Conservation (phyloP, 495 filamentous ascomycete genomes). For the Neurospora africana region DNA sequence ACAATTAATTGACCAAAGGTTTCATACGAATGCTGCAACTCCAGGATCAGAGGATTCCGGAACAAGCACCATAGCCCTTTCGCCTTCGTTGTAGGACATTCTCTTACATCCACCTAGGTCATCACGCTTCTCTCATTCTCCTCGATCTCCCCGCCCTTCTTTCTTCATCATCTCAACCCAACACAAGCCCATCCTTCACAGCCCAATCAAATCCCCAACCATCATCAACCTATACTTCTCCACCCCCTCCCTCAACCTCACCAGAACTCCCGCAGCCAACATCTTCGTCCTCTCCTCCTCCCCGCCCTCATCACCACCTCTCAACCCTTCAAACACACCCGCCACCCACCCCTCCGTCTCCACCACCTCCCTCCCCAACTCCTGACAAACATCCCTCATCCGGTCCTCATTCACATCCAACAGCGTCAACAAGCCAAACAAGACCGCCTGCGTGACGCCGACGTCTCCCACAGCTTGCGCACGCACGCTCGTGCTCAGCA, state of each 20-base stretch:
- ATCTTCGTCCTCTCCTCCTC: constrained; percentile 54
- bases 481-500: constrained; percentile 35
- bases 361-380: constrained; percentile 44
- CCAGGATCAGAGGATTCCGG: not conserved
- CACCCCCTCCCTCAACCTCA: constrained; percentile 66
- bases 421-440: constrained; percentile 71
- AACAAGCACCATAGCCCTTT: not conserved
- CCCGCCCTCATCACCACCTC: constrained; percentile 34
- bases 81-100: not conserved
- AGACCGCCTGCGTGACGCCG: constrained; percentile 56
- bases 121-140: not conserved
- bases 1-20: not conserved
- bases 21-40: not conserved
- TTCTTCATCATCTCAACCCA: not conserved
- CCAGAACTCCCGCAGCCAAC: constrained; percentile 74
- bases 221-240: constrained; percentile 67
- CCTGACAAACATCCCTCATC: constrained; percentile 59
- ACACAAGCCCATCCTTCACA: constrained; percentile 1
- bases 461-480: constrained; percentile 44
- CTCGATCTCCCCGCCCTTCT: not conserved
- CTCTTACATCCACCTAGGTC: not conserved
- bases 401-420: constrained; percentile 78
- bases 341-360: constrained; percentile 43
- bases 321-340: constrained; percentile 28
- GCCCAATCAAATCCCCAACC: constrained; percentile 48